Evolutionary conservation across 2,329 filamentous ascomycete species (phyloP), one percentile per base, ranked within the genome.

Genomic region (Pyrenophora teres): DNA sequence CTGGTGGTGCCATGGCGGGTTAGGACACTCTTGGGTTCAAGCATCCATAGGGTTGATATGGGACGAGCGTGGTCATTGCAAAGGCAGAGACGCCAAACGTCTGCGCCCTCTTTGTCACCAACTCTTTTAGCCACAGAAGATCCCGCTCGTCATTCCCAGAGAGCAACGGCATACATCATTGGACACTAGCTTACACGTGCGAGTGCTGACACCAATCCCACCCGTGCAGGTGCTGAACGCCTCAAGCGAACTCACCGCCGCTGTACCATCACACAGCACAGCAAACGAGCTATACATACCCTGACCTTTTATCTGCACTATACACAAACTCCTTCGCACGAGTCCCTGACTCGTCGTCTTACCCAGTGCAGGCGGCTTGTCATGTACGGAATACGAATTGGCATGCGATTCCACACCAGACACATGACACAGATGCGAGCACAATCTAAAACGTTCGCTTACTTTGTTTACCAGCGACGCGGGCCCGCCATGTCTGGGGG

Each of bases 241-340:
- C 31, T 40, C 35, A 40, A 47, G 31, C 37, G 48, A 46, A 13
- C 58, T 51, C 58, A 61, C 56, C 58, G 58, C 58, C 39, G 15
- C 52, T 35, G 35, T n/a, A 16, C 19, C 30, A 44, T 40, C 37
- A 38, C 48, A 47, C 53, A 41, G 27, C 10, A 42, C 40, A 31
- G 44, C 40, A 12, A 6, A 36, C 31, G 40, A 50, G 40, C 42
- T 41, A 33, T 8, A 25, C 36, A 30, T 16, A 38, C 15, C 16
- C 38, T 38, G 38, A n/a, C 41, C 36, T 30, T 30, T 38, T 39
- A 43, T 40, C 45, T 40, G 19, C 15, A 15, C 15, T 15, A 15
- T 19, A 23, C 5, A 10, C 40, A 38, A 50, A 36, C 12, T 16
- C 27, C 38, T 12, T 7, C 35, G 21, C 39, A 16, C 35, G 27